Percentiles rank a stretch among this genome's conserved stretches.
Conservation (phyloP, 2,329 filamentous ascomycete species). For the Gliomastix tumulicola region DNA sequence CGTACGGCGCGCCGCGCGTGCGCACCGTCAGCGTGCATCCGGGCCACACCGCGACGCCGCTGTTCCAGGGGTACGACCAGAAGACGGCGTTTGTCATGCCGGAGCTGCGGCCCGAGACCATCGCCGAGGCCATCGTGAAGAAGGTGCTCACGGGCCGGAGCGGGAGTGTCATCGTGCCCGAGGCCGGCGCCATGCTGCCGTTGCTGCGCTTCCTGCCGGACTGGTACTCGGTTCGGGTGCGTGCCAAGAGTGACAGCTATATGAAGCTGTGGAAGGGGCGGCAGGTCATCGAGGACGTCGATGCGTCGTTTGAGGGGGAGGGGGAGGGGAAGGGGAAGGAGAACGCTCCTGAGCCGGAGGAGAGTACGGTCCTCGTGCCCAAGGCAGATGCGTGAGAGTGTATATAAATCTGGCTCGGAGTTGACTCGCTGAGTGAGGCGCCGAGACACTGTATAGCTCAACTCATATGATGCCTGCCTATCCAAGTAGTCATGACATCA, state of each 20-base stretch:
- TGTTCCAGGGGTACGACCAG: constrained; percentile 45
- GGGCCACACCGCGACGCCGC: constrained; percentile 25
- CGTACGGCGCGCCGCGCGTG: constrained; percentile 56
- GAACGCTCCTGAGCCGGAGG: constrained; percentile 17
- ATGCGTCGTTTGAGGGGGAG: constrained; percentile 23
- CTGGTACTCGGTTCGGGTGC: constrained; percentile 52
- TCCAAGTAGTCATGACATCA: too few species aligned
- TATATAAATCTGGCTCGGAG: too few species aligned
- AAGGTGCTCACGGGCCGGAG: constrained; percentile 41
- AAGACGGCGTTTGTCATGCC: constrained; percentile 27
- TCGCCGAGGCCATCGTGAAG: constrained; percentile 39
- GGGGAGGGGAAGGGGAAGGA: constrained; percentile 15
- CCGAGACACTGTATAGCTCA: too few species aligned
- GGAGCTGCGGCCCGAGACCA: constrained; percentile 28
- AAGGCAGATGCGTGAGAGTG: too few species aligned
- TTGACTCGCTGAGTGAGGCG: too few species aligned
- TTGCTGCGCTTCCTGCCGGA: constrained; percentile 48
- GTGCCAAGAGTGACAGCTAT: constrained; percentile 33
- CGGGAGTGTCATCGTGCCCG: constrained; percentile 39
- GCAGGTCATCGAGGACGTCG: constrained; percentile 39
- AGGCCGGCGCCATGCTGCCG: constrained; percentile 27
- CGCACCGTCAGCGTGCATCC: constrained; percentile 61
- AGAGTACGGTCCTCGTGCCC: constrained; percentile 29
- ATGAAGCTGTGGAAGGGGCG: constrained; percentile 37
- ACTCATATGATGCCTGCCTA: too few species aligned